These are phyloP conservation scores for Babesia caballi DNA, from an alignment of 169 alveolate species.

Conservation along the genomic window DNA sequence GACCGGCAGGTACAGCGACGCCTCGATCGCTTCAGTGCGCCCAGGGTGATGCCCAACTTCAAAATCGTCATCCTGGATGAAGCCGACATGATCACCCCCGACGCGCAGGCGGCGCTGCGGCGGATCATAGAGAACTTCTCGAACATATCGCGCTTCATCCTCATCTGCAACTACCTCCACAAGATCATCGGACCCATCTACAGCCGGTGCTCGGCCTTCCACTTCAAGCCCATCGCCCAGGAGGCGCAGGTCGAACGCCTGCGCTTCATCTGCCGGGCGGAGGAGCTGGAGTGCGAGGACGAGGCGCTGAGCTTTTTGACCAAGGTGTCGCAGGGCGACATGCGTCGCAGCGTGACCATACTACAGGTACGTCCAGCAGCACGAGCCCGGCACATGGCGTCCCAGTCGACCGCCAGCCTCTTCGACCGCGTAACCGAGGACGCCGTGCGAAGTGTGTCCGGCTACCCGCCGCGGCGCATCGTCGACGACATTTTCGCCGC, in stretches of 20 bases:
- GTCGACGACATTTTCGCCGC: slow-evolving; percentile 46
- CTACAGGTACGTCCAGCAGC: slow-evolving; percentile 81
- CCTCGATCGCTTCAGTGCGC: background rate
- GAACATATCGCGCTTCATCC: slow-evolving; percentile 93
- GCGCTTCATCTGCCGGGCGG: slow-evolving; percentile 82
- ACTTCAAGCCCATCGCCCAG: slow-evolving; percentile 90
- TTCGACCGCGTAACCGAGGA: slow-evolving; percentile 47
- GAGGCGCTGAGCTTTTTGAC: slow-evolving; percentile 76
- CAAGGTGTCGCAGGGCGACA: slow-evolving; percentile 91
- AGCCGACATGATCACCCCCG: slow-evolving; percentile 98
- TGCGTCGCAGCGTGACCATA: slow-evolving; percentile 91
- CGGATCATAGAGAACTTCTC: slow-evolving; percentile 96
- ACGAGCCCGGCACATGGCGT: slow-evolving; percentile 12
- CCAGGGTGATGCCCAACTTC: slow-evolving; percentile 85
- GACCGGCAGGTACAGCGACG: slow-evolving; percentile 69
- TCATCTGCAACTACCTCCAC: slow-evolving; percentile 96
- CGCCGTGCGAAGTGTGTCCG: slow-evolving; percentile 66
- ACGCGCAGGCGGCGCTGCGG: slow-evolving; percentile 98
- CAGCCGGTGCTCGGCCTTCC: slow-evolving; percentile 93
- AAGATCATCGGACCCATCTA: slow-evolving; percentile 95
- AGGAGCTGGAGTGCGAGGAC: slow-evolving; percentile 51
- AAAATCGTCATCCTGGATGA: slow-evolving; percentile 97
- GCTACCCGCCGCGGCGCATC: slow-evolving; percentile 63
- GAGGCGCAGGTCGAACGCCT: slow-evolving; percentile 89
- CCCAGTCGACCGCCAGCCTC: slow-evolving; percentile 61